A percentile compares a stretch with the other conserved stretches of the same genome.
Conservation (phyloP, 164 flowering plant genomes). For the Cinnamomum chago region DNA sequence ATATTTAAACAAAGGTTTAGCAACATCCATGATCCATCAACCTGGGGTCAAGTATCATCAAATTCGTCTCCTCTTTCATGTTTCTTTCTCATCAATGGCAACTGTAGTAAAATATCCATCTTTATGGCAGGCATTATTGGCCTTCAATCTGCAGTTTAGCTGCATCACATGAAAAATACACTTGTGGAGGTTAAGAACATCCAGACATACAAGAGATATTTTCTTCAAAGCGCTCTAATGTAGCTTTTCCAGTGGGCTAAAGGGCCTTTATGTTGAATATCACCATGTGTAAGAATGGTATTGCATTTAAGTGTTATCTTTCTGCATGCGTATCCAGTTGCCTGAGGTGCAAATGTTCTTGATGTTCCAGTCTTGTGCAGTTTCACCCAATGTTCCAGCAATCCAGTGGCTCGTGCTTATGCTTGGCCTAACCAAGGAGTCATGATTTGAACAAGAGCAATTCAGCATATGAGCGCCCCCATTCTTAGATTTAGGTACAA, state of each 20-base stretch:
- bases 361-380: no score
- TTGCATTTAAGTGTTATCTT: neutral
- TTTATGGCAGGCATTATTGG: constrained; percentile 70
- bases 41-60: neutral
- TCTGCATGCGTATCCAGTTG: neutral
- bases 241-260: no score
- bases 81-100: neutral
- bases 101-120: neutral
- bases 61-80: neutral
- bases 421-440: neutral
- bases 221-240: neutral
- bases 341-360: no score
- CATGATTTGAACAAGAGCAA: no score
- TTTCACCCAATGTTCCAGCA: no score
- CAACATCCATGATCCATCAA: neutral
- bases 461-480: no score
- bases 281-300: neutral
- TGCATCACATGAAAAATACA: neutral
- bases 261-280: neutral
- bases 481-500: no score
- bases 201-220: neutral
- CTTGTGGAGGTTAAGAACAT: neutral
- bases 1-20: neutral
- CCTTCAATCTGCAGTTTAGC: constrained; percentile 67
- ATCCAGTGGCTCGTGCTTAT: neutral